Percentiles rank a stretch among this genome's conserved stretches.
phyloP scores from a whole-genome alignment of 2,329 filamentous ascomycete genomes.

The Mycosphaerella arachidis region DNA sequence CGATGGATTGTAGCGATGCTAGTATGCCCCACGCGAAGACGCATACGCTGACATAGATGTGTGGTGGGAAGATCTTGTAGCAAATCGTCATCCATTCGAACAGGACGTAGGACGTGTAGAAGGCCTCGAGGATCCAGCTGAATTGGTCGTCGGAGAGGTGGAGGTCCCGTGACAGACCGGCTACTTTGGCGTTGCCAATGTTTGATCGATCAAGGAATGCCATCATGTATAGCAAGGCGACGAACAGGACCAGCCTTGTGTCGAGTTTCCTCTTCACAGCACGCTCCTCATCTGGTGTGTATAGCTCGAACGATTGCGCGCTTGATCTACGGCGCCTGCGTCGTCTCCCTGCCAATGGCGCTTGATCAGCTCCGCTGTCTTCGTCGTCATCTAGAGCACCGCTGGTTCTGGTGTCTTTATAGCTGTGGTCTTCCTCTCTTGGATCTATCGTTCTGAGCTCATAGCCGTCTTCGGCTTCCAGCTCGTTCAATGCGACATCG shows the following conservation, averaged over 20 bases:
- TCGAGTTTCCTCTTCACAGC: constrained; percentile 61
- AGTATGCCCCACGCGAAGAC: constrained; percentile 76
- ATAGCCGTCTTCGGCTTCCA: constrained; percentile 22
- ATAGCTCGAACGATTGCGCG: constrained; percentile 48
- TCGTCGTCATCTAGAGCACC: constrained; percentile 3
- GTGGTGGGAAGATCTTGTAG: constrained; percentile 56
- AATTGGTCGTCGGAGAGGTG: constrained; percentile 53
- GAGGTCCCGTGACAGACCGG: constrained; percentile 53
- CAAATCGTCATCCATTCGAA: constrained; percentile 62
- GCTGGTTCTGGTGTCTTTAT: not conserved
- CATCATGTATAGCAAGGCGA: constrained; percentile 77
- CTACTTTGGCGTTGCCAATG: constrained; percentile 57
- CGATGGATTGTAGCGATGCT: constrained; percentile 63
- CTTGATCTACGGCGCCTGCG: constrained; percentile 16
- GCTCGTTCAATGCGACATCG: constrained; percentile 14
- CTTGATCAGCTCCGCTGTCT: constrained; percentile 16
- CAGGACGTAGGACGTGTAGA: constrained; percentile 60
- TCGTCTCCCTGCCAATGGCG: constrained; percentile 25
- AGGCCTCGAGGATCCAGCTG: constrained; percentile 58
- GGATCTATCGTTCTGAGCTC: constrained; percentile 23
- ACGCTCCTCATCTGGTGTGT: constrained; percentile 61
- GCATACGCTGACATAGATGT: constrained; percentile 58
- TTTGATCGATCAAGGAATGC: constrained; percentile 13
- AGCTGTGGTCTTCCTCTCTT: not conserved
- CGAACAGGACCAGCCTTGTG: constrained; percentile 69